Conservation (phyloP, 495 filamentous ascomycete genomes). For the Hypoxylon fragiforme region DNA sequence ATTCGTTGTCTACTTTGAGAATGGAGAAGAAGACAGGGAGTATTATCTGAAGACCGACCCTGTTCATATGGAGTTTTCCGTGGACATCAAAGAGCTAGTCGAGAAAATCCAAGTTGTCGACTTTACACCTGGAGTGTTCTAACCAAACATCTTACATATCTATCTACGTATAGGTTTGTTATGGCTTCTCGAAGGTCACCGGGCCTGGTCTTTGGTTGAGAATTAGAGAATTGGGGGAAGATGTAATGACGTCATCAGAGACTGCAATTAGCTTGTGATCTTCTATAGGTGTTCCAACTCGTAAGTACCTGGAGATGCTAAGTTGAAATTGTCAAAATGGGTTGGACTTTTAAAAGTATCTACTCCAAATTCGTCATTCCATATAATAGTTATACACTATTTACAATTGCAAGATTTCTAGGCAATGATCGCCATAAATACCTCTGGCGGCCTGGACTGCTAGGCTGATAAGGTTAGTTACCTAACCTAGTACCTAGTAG, state of each 20-base stretch:
- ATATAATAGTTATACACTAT: not conserved
- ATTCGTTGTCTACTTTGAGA: constrained; percentile 65
- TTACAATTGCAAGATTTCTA: not conserved
- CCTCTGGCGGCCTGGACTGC: too few species aligned
- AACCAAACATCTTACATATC: too few species aligned
- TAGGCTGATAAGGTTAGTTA: too few species aligned
- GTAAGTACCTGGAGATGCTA: too few species aligned
- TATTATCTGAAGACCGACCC: constrained; percentile 61
- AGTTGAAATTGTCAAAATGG: too few species aligned
- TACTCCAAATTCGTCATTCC: not conserved
- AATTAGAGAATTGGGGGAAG: not conserved
- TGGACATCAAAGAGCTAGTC: constrained; percentile 42
- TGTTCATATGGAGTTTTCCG: constrained; percentile 50
- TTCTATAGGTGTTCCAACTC: too few species aligned
- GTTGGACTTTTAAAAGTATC: not conserved
- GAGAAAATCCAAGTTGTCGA: constrained; percentile 47
- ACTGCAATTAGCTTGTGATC: not conserved
- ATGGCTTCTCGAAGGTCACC: too few species aligned
- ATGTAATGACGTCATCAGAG: constrained; percentile 13
- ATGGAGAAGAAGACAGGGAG: constrained; percentile 56
- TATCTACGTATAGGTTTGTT: too few species aligned
- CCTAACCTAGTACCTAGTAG: too few species aligned
- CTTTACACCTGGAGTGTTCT: constrained; percentile 48
- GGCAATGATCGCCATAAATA: not conserved
- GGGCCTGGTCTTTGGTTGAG: too few species aligned